Evolutionary conservation across 768 basidiomycete genomes (phyloP).

Genomic region (Megacollybia marginata): DNA sequence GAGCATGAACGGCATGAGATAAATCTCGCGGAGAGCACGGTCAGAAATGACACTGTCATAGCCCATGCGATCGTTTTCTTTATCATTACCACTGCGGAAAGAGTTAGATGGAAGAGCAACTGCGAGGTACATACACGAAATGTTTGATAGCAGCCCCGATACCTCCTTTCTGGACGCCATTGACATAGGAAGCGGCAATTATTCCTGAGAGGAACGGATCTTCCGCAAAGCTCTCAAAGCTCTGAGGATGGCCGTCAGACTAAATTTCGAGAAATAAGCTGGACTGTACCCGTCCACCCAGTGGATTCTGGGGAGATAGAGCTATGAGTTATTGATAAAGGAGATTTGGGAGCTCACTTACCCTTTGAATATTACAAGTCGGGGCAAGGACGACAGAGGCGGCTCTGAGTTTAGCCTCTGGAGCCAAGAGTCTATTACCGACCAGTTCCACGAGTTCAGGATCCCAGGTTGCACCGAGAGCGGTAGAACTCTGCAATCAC

Average conservation of each 20-base stretch:
- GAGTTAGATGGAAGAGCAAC: background rate
- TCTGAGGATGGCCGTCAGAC: slow-evolving; percentile 49
- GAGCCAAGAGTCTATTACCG: slow-evolving; percentile 47
- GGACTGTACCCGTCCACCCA: too few relatives aligned
- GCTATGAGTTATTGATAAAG: too few relatives aligned
- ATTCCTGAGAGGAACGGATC: slow-evolving; percentile 61
- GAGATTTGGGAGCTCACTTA: too few relatives aligned
- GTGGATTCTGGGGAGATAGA: too few relatives aligned
- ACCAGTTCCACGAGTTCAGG: slow-evolving; percentile 44
- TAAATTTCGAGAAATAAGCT: too few relatives aligned
- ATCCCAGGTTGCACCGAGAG: slow-evolving; percentile 67
- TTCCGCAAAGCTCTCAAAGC: slow-evolving; percentile 70
- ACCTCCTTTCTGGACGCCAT: slow-evolving; percentile 59
- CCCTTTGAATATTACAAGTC: slow-evolving; percentile 68
- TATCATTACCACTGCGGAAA: slow-evolving; percentile 52
- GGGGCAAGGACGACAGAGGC: slow-evolving; percentile 61
- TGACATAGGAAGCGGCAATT: slow-evolving; percentile 59
- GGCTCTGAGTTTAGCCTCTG: slow-evolving; percentile 61
- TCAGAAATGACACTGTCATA: slow-evolving; percentile 58
- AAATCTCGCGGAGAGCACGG: slow-evolving; percentile 64
- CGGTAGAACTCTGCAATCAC: slow-evolving; percentile 50
- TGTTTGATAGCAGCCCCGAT: slow-evolving; percentile 38
- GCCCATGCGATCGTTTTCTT: slow-evolving; percentile 64
- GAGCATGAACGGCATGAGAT: slow-evolving; percentile 69
- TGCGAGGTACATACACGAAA: slow-evolving; percentile 15